A percentile compares a stretch with the other conserved stretches of the same genome.
These are phyloP conservation scores for Podospora anserina DNA, from an alignment of 495 filamentous ascomycete species.

Conservation along the genomic window DNA sequence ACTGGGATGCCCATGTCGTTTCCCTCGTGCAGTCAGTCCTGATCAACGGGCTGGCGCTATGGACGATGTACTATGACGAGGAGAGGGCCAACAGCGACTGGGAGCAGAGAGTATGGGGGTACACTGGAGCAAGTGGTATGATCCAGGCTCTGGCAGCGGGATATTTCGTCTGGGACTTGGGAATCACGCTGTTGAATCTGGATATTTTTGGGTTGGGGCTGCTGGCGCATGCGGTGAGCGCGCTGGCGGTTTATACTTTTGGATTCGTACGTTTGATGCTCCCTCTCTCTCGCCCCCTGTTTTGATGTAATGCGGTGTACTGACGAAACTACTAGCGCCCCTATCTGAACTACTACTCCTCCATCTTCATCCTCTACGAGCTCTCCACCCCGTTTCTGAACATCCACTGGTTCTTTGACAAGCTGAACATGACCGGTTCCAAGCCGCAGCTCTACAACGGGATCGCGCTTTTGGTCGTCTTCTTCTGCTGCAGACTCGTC, in stretches of 20 bases:
- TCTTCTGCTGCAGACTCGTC: constrained; percentile 84
- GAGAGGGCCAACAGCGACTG: constrained; percentile 71
- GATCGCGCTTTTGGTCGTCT: constrained; percentile 64
- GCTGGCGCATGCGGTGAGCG: constrained; percentile 83
- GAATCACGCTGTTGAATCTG: constrained; percentile 66
- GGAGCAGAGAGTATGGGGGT: constrained; percentile 82
- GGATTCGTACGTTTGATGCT: constrained; percentile 73
- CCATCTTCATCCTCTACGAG: constrained; percentile 95
- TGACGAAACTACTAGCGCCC: constrained; percentile 59
- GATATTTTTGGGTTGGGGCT: constrained; percentile 84
- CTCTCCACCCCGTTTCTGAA: constrained; percentile 91
- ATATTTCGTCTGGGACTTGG: constrained; percentile 95
- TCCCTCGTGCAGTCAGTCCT: constrained; percentile 79
- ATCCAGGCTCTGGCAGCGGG: constrained; percentile 81
- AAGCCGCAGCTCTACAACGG: constrained; percentile 80
- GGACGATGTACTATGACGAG: constrained; percentile 74
- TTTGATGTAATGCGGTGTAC: neutral
- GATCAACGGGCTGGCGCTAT: constrained; percentile 76
- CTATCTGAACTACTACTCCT: constrained; percentile 89
- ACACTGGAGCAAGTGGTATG: constrained; percentile 77
- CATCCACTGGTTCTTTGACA: constrained; percentile 99
- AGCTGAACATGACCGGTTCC: constrained; percentile 89
- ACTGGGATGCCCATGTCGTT: constrained; percentile 97
- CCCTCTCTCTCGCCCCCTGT: neutral
- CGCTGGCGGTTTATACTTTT: constrained; percentile 79